Evolutionary conservation across 169 alveolate genomes (phyloP), one percentile per base, ranked within the genome.

Genomic region (Cryptosporidium sp.): DNA sequence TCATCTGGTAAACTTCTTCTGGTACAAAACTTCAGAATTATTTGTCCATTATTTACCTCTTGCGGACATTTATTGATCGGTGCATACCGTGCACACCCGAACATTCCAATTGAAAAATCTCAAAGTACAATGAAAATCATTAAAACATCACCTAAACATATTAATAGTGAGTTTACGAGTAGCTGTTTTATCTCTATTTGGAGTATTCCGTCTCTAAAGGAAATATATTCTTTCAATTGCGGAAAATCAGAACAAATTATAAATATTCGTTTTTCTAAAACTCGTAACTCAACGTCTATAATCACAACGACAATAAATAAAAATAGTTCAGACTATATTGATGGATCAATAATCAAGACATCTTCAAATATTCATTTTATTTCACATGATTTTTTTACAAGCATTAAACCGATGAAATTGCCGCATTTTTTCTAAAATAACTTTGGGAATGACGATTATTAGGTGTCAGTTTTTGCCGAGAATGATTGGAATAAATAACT

Each of bases 51-150:
- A 72, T 72, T 72, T 52, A 52, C 85, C 37, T 69, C 85, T 29
- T 72, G 85, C 21, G 85, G 85, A 10, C 33, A 72, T 52, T 51
- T 45, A 6, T 48, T 72, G 85, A 45, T 72, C 10, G 85, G 85
- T 0, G 52, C 37, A 14, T n/a, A 52, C 35, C 58, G 69, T 26
- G 48, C 33, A 48, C 37, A 45, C 48, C 26, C 48, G 7, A 33
- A 31, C 16, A 65, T 14, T 65, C 23, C 29, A 65, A 31, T 65
- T 2, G 51, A 65, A 14, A 65, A 65, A 33, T 65, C 31, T 65
- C 6, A 3, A 3, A 5, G 29, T n/a, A 33, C 10, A 26, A 21
- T 35, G 3, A 65, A 31, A 37, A 33, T 12, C 9, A 21, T 10
- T 0, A 56, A 26, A 56, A 10, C 67, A 8, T 0, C 35, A 0